Conservation (phyloP, 2,329 filamentous ascomycete genomes). For the Neopestalotiopsis sp. region DNA sequence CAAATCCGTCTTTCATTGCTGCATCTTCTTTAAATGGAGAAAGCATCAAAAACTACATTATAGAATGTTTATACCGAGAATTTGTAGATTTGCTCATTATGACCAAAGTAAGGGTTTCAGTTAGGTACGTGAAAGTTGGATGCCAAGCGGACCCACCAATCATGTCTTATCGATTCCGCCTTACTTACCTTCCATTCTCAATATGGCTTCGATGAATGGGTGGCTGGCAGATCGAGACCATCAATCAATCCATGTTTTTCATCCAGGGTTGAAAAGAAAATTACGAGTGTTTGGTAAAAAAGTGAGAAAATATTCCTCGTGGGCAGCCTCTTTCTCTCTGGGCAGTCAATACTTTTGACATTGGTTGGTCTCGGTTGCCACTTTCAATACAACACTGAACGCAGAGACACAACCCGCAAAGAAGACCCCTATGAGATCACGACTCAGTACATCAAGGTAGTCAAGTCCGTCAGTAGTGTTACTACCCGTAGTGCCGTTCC, state of each 20-base stretch:
- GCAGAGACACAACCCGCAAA: neutral
- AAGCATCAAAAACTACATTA: too few species aligned
- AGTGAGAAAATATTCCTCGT: neutral
- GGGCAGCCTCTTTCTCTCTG: neutral
- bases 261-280: neutral
- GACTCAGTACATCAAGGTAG: neutral
- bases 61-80: neutral
- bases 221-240: neutral
- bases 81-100: neutral
- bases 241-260: neutral
- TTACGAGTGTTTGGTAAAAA: neutral
- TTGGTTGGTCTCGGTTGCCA: too few species aligned
- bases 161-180: constrained; percentile 15
- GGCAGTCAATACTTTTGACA: too few species aligned
- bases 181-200: constrained; percentile 3
- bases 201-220: constrained; percentile 2
- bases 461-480: too few species aligned
- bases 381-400: too few species aligned
- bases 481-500: too few species aligned
- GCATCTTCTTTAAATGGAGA: too few species aligned
- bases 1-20: too few species aligned
- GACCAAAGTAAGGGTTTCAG: neutral
- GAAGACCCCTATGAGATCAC: constrained; percentile 11
- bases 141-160: constrained; percentile 5
- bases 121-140: neutral